Evolutionary conservation across 1,284 basidiomycete genomes (phyloP).

Genomic region (Sanghuangporus baumii): DNA sequence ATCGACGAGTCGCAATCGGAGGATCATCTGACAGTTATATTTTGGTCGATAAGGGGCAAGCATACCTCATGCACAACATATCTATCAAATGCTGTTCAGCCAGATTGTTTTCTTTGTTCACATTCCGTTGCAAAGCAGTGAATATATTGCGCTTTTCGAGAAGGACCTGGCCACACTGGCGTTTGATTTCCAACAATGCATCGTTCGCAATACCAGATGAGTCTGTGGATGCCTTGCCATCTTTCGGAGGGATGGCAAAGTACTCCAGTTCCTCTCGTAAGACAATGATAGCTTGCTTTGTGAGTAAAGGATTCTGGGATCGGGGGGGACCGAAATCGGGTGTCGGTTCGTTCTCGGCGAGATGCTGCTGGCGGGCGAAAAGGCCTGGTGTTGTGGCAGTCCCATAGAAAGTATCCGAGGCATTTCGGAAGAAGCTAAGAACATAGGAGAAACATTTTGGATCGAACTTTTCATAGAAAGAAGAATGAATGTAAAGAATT

Average conservation of each 20-base stretch:
- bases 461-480: conserved; percentile 68
- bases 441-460: conserved; percentile 94
- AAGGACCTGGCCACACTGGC: conserved; percentile 80
- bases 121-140: conserved; percentile 95
- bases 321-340: conserved; percentile 59
- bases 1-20: not conserved
- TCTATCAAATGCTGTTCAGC: conserved; percentile 99
- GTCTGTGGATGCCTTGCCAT: conserved; percentile 58
- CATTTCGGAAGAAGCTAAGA: conserved; percentile 83
- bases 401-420: conserved; percentile 92
- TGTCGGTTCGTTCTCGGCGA: conserved; percentile 56
- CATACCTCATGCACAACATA: conserved; percentile 99
- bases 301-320: conserved; percentile 85
- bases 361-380: conserved; percentile 74
- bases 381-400: conserved; percentile 69
- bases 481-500: not conserved
- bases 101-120: conserved; percentile 98
- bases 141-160: conserved; percentile 92
- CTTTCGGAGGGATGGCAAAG: conserved; percentile 89
- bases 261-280: conserved; percentile 98
- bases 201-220: conserved; percentile 75
- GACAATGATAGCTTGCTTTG: conserved; percentile 98
- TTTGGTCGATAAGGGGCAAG: conserved; percentile 13
- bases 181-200: conserved; percentile 71
- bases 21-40: conserved; percentile 13